phyloP scores from a whole-genome alignment of 169 alveolate species.

The Miamiensis avidus region DNA sequence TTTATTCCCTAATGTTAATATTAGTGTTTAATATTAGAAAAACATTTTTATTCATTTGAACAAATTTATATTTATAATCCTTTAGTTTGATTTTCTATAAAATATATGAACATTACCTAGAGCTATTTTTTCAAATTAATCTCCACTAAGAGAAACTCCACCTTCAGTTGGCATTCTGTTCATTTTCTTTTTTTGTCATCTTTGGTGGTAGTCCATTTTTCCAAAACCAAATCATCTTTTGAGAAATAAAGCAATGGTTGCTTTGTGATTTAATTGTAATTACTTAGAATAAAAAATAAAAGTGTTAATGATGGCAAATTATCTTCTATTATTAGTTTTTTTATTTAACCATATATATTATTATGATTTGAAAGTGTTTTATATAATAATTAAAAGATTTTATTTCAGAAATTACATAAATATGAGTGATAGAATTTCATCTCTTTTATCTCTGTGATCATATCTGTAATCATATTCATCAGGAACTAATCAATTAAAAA shows the following conservation, averaged over 20 bases:
- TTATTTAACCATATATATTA: too few relatives aligned
- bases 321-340: too few relatives aligned
- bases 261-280: conserved; percentile 6
- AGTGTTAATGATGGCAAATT: too few relatives aligned
- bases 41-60: too few relatives aligned
- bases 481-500: conserved; percentile 8
- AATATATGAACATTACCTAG: neutral
- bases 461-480: conserved; percentile 48
- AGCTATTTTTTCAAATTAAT: conserved; percentile 29
- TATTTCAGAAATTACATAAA: too few relatives aligned
- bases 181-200: conserved; percentile 67
- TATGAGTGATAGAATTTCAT: conserved; percentile 15
- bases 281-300: neutral
- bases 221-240: conserved; percentile 38
- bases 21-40: too few relatives aligned
- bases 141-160: conserved; percentile 36
- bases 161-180: conserved; percentile 58
- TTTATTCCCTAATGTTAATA: too few relatives aligned
- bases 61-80: too few relatives aligned
- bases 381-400: too few relatives aligned
- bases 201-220: conserved; percentile 63
- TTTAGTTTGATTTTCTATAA: conserved; percentile 1
- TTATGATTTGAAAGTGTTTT: too few relatives aligned
- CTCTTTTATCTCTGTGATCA: conserved; percentile 35
- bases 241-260: conserved; percentile 30